A percentile compares a stretch with the other conserved stretches of the same genome.
phyloP scores from a whole-genome alignment of 2,329 filamentous ascomycete genomes.

The Aspergillus candidus region DNA sequence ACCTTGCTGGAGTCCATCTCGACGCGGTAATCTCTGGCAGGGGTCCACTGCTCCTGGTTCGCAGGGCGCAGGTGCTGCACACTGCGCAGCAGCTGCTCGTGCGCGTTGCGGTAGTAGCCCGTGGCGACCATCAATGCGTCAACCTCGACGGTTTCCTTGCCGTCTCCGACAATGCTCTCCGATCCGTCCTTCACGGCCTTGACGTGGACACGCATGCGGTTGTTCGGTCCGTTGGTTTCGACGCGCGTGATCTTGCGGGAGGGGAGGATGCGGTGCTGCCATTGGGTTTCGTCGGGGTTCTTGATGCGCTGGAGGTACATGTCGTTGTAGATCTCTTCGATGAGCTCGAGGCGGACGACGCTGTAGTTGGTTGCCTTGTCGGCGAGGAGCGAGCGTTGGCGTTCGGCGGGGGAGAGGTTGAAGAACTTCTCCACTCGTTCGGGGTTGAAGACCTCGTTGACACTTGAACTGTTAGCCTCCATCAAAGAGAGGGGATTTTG shows the following conservation, averaged over 20 bases:
- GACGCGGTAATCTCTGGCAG: constrained; percentile 73
- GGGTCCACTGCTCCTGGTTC: constrained; percentile 53
- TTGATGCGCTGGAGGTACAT: constrained; percentile 80
- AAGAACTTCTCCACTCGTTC: constrained; percentile 73
- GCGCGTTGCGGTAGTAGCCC: constrained; percentile 72
- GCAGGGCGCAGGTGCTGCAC: constrained; percentile 61
- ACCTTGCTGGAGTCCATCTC: constrained; percentile 64
- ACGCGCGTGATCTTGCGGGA: constrained; percentile 61
- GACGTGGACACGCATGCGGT: constrained; percentile 56
- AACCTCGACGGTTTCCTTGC: constrained; percentile 62
- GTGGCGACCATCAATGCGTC: constrained; percentile 82
- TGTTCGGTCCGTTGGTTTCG: constrained; percentile 45
- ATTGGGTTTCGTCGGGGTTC: constrained; percentile 62
- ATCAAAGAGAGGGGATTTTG: constrained; percentile 2
- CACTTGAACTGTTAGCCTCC: constrained; percentile 46
- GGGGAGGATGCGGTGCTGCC: constrained; percentile 75
- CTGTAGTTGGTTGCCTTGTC: constrained; percentile 90
- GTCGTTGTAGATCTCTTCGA: constrained; percentile 80
- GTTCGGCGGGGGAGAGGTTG: constrained; percentile 57
- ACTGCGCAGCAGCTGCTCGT: constrained; percentile 67
- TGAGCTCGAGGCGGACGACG: constrained; percentile 82
- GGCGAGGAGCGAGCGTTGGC: constrained; percentile 56
- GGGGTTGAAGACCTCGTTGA: constrained; percentile 96
- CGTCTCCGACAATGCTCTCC: constrained; percentile 29
- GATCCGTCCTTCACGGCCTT: constrained; percentile 40